Evolutionary conservation across 2,329 filamentous ascomycete genomes (phyloP).

Genomic region (Cytospora piceicola): DNA sequence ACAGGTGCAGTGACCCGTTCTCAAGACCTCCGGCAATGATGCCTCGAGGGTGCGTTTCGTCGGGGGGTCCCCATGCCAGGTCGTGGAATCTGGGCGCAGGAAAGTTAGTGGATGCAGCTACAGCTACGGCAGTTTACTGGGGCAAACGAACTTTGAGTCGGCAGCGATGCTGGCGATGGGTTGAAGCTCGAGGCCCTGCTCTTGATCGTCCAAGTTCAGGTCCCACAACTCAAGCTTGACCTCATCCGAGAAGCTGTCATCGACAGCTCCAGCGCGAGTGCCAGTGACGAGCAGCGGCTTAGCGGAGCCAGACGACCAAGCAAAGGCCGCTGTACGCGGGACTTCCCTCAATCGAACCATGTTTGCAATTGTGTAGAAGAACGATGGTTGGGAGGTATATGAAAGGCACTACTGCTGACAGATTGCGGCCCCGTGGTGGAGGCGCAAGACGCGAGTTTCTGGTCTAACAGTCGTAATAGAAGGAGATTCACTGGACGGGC

Average conservation of each 20-base stretch:
- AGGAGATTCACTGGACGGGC: conserved; percentile 15
- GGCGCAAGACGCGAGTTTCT: conserved; percentile 16
- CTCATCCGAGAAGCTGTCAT: conserved; percentile 96
- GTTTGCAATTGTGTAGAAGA: conserved; percentile 34
- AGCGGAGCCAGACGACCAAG: conserved; percentile 84
- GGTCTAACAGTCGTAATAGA: conserved; percentile 13
- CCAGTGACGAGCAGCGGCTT: conserved; percentile 88
- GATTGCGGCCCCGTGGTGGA: conserved; percentile 22
- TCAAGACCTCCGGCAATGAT: conserved; percentile 95
- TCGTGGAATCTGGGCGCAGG: conserved; percentile 80
- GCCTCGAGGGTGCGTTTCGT: conserved; percentile 76
- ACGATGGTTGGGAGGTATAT: conserved; percentile 8
- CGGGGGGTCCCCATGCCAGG: conserved; percentile 88
- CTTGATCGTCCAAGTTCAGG: conserved; percentile 76
- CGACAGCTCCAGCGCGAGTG: conserved; percentile 91
- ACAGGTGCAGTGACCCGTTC: conserved; percentile 89
- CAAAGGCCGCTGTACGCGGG: conserved; percentile 93
- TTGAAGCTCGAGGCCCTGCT: conserved; percentile 80
- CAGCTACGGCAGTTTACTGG: not conserved
- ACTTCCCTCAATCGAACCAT: conserved; percentile 99
- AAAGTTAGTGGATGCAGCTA: conserved; percentile 22
- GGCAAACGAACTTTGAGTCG: conserved; percentile 76
- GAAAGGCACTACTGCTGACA: conserved; percentile 13
- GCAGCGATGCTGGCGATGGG: conserved; percentile 82
- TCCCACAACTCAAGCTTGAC: conserved; percentile 98